Conservation (phyloP, 192 early-diverging fungal species). For the Rhizoclosmatium globosum region DNA sequence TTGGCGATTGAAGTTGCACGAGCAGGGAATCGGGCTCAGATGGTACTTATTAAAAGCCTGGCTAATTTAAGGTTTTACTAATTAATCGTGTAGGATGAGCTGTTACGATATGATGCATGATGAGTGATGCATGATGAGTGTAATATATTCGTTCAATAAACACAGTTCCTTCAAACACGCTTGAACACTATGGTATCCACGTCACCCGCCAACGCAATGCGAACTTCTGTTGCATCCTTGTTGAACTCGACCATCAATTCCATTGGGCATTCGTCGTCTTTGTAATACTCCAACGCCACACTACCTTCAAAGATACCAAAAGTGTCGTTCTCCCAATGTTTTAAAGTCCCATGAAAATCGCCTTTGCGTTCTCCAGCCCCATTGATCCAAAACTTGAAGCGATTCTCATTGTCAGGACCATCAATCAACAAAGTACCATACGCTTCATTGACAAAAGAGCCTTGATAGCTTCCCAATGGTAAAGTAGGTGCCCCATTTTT, state of each 20-base stretch:
- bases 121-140: too few species aligned
- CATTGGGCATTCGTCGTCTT: neutral
- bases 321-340: slow-evolving; percentile 12
- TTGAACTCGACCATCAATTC: neutral
- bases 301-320: slow-evolving; percentile 15
- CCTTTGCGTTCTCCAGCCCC: neutral
- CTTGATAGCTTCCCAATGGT: neutral
- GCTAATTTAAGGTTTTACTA: too few species aligned
- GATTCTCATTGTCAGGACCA: neutral
- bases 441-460: neutral
- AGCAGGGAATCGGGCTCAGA: neutral
- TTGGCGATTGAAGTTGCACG: neutral
- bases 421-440: neutral
- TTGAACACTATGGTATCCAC: too few species aligned
- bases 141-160: too few species aligned
- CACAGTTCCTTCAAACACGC: too few species aligned
- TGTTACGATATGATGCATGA: too few species aligned
- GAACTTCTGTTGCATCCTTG: too few species aligned
- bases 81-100: too few species aligned
- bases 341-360: neutral
- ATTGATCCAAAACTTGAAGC: neutral
- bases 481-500: neutral
- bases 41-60: neutral
- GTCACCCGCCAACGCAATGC: too few species aligned
- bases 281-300: neutral